These are phyloP conservation scores for Teunomyces lycoperdinae DNA, from an alignment of 805 yeast genomes.

Conservation along the genomic window DNA sequence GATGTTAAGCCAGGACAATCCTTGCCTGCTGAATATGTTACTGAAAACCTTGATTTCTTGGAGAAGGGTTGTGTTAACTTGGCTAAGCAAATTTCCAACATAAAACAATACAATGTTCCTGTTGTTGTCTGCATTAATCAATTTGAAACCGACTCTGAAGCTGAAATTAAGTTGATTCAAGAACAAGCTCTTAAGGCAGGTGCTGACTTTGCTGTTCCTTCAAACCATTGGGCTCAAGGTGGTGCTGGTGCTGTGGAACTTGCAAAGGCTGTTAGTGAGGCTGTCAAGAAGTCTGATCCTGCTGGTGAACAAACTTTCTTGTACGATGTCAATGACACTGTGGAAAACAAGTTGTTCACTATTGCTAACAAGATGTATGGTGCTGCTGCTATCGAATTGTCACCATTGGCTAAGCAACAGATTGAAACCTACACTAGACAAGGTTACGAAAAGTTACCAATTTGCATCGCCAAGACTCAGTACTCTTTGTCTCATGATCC, in stretches of 20 bases:
- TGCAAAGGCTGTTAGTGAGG: slow-evolving; percentile 79
- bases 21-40: slow-evolving; percentile 74
- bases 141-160: slow-evolving; percentile 76
- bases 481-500: slow-evolving; percentile 96
- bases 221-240: slow-evolving; percentile 96
- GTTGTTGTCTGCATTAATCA: slow-evolving; percentile 93
- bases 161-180: slow-evolving; percentile 77
- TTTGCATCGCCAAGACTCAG: slow-evolving; percentile 97
- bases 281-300: slow-evolving; percentile 47
- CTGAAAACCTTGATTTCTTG: slow-evolving; percentile 78
- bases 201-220: slow-evolving; percentile 84
- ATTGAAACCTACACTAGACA: slow-evolving; percentile 78
- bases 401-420: slow-evolving; percentile 77
- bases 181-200: slow-evolving; percentile 87
- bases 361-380: slow-evolving; percentile 93
- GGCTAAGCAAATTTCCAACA: slow-evolving; percentile 86
- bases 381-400: slow-evolving; percentile 77
- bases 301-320: slow-evolving; percentile 46
- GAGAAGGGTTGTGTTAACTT: slow-evolving; percentile 81
- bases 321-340: slow-evolving; percentile 67
- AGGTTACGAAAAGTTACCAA: slow-evolving; percentile 88
- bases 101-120: slow-evolving; percentile 80
- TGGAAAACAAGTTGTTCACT: slow-evolving; percentile 73
- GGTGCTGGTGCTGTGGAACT: slow-evolving; percentile 84
- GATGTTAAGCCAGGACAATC: slow-evolving; percentile 93